Percentiles rank a stretch among this genome's conserved stretches.
Evolutionary conservation across 202 grass and related monocot species (phyloP).

Genomic region (Digitaria exilis): DNA sequence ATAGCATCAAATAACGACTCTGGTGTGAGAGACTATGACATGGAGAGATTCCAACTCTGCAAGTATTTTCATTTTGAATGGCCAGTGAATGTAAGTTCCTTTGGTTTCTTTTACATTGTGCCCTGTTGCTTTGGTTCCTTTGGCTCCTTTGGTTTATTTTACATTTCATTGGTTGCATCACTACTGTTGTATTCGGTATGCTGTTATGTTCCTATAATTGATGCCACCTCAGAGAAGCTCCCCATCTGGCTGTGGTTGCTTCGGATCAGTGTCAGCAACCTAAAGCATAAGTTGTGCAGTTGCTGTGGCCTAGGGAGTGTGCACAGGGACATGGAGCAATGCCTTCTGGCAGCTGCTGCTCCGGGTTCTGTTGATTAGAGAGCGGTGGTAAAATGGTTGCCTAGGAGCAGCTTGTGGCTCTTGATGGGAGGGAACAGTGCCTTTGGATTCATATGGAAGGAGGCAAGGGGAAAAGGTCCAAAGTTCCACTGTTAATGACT

Average conservation of each 20-base stretch:
- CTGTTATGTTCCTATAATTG: not conserved
- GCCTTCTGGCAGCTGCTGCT: too few species aligned
- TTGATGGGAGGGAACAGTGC: too few species aligned
- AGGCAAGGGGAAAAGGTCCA: too few species aligned
- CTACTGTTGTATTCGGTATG: not conserved
- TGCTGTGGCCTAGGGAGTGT: too few species aligned
- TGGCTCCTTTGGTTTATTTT: slow-evolving; percentile 33
- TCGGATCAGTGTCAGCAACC: not conserved
- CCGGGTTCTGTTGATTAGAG: too few species aligned
- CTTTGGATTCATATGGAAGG: too few species aligned
- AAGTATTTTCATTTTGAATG: slow-evolving; percentile 91
- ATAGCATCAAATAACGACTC: slow-evolving; percentile 95
- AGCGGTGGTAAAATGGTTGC: too few species aligned
- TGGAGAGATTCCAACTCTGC: slow-evolving; percentile 85
- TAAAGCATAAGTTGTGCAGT: not conserved
- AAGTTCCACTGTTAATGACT: too few species aligned
- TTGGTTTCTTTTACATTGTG: slow-evolving; percentile 33
- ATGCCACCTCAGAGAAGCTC: not conserved
- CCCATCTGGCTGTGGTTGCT: not conserved
- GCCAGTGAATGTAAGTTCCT: slow-evolving; percentile 87
- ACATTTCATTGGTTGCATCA: not conserved
- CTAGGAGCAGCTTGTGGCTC: too few species aligned
- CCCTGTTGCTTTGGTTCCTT: too few species aligned
- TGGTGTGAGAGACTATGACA: slow-evolving; percentile 89
- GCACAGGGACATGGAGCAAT: too few species aligned